Percentiles rank a stretch among this genome's conserved stretches.
phyloP scores from a whole-genome alignment of 306 rosid genomes.

The Coriaria nepalensis region DNA sequence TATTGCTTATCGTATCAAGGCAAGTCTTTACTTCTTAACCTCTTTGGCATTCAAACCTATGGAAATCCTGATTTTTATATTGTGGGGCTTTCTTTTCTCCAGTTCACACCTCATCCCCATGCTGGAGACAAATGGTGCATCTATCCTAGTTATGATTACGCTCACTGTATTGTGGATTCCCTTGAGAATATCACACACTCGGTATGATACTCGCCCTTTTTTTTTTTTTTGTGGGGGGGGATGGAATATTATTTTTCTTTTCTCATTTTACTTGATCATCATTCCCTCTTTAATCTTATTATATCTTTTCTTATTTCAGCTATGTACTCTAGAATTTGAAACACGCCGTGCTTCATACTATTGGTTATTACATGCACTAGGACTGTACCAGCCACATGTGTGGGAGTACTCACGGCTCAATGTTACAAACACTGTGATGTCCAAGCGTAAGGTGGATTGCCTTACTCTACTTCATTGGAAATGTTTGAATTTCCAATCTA shows the following conservation, averaged over 20 bases:
- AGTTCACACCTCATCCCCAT: constrained; percentile 96
- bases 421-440: constrained; percentile 85
- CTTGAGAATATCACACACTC: constrained; percentile 95
- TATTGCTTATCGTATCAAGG: constrained; percentile 94
- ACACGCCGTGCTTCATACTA: constrained; percentile 97
- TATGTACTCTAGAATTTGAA: constrained; percentile 94
- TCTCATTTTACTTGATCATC: not conserved
- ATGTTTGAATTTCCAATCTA: not conserved
- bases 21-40: constrained; percentile 14
- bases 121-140: constrained; percentile 99
- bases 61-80: constrained; percentile 9
- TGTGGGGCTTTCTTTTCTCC: constrained; percentile 17
- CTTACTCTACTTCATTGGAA: constrained; percentile 4
- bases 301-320: constrained; percentile 32
- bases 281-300: constrained; percentile 3
- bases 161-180: constrained; percentile 98
- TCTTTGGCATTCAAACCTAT: constrained; percentile 6
- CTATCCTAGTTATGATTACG: constrained; percentile 93
- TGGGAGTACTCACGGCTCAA: constrained; percentile 98
- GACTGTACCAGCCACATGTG: constrained; percentile 78
- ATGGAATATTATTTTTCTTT: constrained; percentile 3
- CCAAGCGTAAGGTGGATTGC: constrained; percentile 80
- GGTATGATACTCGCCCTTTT: constrained; percentile 34
- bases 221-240: not conserved
- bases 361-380: constrained; percentile 69